These are phyloP conservation scores for Neopestalotiopsis clavispora DNA, from an alignment of 2,329 filamentous ascomycete genomes.

Conservation along the genomic window DNA sequence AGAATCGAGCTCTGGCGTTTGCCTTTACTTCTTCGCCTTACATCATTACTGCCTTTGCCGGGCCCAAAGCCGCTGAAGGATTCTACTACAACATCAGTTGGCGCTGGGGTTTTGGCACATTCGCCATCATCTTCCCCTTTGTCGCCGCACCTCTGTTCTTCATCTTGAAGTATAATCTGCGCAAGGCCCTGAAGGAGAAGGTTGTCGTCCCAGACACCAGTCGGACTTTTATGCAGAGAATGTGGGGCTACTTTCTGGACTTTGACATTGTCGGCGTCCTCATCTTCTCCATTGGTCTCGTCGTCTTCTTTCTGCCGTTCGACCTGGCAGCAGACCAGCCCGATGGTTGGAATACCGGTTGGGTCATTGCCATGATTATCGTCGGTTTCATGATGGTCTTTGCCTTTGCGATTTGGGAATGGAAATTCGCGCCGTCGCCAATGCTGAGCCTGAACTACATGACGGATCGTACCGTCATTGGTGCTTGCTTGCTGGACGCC, in stretches of 20 bases:
- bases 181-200: constrained; percentile 52
- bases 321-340: constrained; percentile 47
- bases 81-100: constrained; percentile 57
- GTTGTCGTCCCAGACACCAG: constrained; percentile 41
- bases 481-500: constrained; percentile 40
- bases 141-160: constrained; percentile 59
- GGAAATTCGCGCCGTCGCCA: constrained; percentile 52
- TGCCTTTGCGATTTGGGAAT: constrained; percentile 57
- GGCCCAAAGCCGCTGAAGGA: constrained; percentile 50
- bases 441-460: constrained; percentile 55
- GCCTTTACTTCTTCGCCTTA: constrained; percentile 65
- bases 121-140: constrained; percentile 63
- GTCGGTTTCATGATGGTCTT: constrained; percentile 58
- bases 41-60: constrained; percentile 64
- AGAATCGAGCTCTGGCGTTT: constrained; percentile 60
- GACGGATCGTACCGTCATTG: constrained; percentile 40
- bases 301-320: constrained; percentile 63
- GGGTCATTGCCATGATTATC: constrained; percentile 56
- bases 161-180: constrained; percentile 55
- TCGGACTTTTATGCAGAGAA: constrained; percentile 46
- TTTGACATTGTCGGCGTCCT: constrained; percentile 57
- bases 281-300: constrained; percentile 53
- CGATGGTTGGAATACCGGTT: constrained; percentile 47
- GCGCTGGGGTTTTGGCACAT: constrained; percentile 68
- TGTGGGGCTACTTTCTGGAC: constrained; percentile 52